Conservation (phyloP, 2,329 filamentous ascomycete genomes). For the Neonectria magnoliae region DNA sequence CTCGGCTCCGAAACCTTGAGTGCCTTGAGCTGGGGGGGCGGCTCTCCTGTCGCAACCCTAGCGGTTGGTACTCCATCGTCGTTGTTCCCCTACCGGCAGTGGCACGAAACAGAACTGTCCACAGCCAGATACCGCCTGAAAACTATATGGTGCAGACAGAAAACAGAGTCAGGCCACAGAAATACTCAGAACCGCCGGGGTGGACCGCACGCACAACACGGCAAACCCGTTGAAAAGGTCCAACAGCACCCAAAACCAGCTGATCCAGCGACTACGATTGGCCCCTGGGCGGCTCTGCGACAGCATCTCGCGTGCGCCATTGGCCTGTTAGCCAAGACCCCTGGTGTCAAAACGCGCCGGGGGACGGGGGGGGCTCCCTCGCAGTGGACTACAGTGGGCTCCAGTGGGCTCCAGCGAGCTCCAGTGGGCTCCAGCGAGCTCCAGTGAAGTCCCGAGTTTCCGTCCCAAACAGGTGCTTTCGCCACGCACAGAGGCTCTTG, state of each 20-base stretch:
- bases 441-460: constrained; percentile 17
- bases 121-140: constrained; percentile 19
- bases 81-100: neutral
- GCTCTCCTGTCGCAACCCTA: constrained; percentile 6
- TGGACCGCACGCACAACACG: constrained; percentile 10
- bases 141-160: constrained; percentile 3
- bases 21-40: neutral
- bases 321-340: constrained; percentile 32
- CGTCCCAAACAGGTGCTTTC: constrained; percentile 42
- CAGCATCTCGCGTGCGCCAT: constrained; percentile 23
- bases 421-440: neutral
- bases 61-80: constrained; percentile 5
- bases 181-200: constrained; percentile 23
- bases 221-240: constrained; percentile 3
- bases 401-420: neutral
- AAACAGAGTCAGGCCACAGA: constrained; percentile 36
- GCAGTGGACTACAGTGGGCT: neutral
- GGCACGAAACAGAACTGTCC: neutral
- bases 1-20: constrained; percentile 20
- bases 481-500: constrained; percentile 22
- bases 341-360: constrained; percentile 24
- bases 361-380: neutral
- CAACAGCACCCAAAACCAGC: constrained; percentile 23
- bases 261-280: constrained; percentile 26
- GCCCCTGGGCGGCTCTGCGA: constrained; percentile 33